Conservation (phyloP, 257 asterid genomes). For the Handroanthus guayacan region DNA sequence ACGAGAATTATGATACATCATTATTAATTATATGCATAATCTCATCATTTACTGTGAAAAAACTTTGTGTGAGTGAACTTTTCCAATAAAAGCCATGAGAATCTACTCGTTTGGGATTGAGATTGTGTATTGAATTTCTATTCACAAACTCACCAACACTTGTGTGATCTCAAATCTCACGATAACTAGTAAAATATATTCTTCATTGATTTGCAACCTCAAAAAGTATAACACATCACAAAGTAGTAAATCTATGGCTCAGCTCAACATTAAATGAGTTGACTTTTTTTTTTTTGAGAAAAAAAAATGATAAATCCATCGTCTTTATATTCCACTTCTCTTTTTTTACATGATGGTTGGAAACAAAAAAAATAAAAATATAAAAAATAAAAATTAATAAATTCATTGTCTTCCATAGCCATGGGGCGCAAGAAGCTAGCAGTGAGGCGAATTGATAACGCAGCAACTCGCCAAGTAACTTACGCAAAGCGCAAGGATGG, state of each 20-base stretch:
- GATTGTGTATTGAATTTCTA: slow-evolving; percentile 31
- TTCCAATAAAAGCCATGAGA: neutral
- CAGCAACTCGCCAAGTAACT: slow-evolving; percentile 54
- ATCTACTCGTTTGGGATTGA: slow-evolving; percentile 3
- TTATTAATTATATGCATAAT: neutral
- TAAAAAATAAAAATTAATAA: neutral
- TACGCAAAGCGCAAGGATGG: slow-evolving; percentile 73
- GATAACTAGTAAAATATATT: slow-evolving; percentile 31
- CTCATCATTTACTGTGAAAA: neutral
- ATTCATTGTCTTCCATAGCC: neutral
- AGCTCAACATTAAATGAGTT: slow-evolving; percentile 33
- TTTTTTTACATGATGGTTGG: neutral
- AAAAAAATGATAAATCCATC: slow-evolving; percentile 3
- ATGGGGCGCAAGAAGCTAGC: slow-evolving; percentile 73
- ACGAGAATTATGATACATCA: too few relatives aligned
- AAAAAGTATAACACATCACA: slow-evolving; percentile 11
- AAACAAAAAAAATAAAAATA: too few relatives aligned
- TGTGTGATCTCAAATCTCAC: slow-evolving; percentile 28
- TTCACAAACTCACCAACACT: slow-evolving; percentile 27
- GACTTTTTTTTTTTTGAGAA: neutral
- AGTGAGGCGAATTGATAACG: slow-evolving; percentile 56
- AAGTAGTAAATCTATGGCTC: slow-evolving; percentile 34
- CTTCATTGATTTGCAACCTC: slow-evolving; percentile 27
- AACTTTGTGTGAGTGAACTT: neutral
- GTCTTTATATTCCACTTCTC: neutral